Evolutionary conservation across 176 grass and related monocot genomes (phyloP).

Genomic region (Bromus sterilis): DNA sequence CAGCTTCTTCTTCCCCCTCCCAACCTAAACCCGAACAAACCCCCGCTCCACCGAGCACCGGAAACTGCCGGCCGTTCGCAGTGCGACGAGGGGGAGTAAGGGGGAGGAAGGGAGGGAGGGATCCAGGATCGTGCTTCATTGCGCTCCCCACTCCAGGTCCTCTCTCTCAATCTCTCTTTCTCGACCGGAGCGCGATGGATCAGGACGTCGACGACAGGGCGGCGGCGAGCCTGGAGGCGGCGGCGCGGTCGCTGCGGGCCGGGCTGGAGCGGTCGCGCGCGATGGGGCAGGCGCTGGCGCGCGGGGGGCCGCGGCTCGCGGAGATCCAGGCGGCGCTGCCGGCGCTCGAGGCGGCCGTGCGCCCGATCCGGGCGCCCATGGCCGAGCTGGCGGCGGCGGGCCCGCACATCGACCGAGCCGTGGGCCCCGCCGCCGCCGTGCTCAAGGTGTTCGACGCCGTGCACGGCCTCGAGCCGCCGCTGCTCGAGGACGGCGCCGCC

Average conservation of each 20-base stretch:
- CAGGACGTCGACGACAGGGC: slow-evolving; percentile 12
- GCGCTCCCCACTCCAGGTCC: background rate
- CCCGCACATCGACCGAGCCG: slow-evolving; percentile 80
- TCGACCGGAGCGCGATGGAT: background rate
- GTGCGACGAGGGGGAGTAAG: background rate
- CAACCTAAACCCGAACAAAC: background rate
- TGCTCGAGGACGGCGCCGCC: slow-evolving; percentile 32
- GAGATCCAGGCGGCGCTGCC: slow-evolving; percentile 79
- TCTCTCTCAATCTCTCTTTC: background rate
- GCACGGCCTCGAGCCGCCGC: slow-evolving; percentile 75
- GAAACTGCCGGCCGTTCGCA: background rate
- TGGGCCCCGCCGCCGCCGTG: slow-evolving; percentile 70
- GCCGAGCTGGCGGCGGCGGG: slow-evolving; percentile 47
- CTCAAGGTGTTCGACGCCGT: slow-evolving; percentile 99
- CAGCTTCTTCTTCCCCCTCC: background rate
- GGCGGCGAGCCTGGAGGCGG: slow-evolving; percentile 36
- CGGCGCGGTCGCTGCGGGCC: slow-evolving; percentile 32
- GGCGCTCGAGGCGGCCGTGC: slow-evolving; percentile 71
- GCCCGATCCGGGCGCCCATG: slow-evolving; percentile 62
- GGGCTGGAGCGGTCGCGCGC: slow-evolving; percentile 53
- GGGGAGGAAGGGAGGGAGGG: background rate
- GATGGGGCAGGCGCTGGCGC: slow-evolving; percentile 32
- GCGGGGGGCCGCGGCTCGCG: slow-evolving; percentile 44
- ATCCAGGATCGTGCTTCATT: background rate
- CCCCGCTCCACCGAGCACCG: background rate